phyloP scores from a whole-genome alignment of 306 rosid genomes.

The Malus asiatica region DNA sequence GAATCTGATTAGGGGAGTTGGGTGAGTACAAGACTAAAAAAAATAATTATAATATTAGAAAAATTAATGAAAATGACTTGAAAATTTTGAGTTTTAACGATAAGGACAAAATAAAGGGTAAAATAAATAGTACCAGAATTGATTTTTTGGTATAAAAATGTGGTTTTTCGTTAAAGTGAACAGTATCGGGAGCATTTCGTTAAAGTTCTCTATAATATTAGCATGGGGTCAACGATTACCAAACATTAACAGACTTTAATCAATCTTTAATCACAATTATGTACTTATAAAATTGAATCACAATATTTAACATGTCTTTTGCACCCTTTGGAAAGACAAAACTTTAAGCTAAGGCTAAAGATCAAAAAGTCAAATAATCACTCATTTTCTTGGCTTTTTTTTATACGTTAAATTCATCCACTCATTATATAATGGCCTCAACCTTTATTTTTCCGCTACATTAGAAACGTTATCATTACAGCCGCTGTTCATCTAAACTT shows the following conservation, averaged over 20 bases:
- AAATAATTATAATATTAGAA: background rate
- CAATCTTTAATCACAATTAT: background rate
- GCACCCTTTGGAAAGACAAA: background rate
- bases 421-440: background rate
- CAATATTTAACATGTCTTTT: background rate
- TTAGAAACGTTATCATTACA: too few species aligned
- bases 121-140: too few species aligned
- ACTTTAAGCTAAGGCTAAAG: background rate
- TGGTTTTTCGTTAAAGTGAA: too few species aligned
- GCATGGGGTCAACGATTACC: conserved; percentile 2
- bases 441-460: background rate
- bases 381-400: background rate
- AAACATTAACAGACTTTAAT: background rate
- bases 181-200: too few species aligned
- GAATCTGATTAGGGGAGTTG: background rate
- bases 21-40: background rate
- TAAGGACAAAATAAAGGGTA: too few species aligned
- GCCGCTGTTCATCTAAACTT: fast-evolving
- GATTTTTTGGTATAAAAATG: too few species aligned
- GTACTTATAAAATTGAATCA: background rate
- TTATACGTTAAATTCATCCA: background rate
- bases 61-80: too few species aligned
- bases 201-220: background rate
- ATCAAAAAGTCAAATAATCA: background rate
- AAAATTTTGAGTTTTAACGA: too few species aligned